Evolutionary conservation across 352 stramenopile species (phyloP).

Genomic region (Phytophthora boehmeriae): DNA sequence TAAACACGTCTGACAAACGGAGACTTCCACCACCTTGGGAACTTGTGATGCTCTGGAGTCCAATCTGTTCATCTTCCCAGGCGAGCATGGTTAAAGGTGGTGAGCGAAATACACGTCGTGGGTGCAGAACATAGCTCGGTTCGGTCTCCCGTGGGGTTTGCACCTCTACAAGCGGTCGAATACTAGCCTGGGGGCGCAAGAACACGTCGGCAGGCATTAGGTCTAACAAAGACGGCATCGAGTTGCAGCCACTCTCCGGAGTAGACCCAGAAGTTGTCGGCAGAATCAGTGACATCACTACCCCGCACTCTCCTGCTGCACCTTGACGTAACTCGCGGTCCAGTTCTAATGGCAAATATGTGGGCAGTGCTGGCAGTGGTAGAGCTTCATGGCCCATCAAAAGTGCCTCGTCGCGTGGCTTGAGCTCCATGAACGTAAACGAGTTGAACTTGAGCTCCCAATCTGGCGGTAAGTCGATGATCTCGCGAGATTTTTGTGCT

Average conservation of each 20-base stretch:
- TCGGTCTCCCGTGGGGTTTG: constrained; percentile 55
- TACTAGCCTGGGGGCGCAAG: constrained; percentile 48
- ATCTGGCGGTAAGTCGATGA: constrained; percentile 47
- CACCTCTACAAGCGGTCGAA: constrained; percentile 52
- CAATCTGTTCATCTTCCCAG: constrained; percentile 42
- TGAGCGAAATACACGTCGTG: constrained; percentile 53
- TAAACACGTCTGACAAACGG: constrained; percentile 29
- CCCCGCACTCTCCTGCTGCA: constrained; percentile 53
- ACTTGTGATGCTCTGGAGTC: constrained; percentile 42
- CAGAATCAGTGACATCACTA: constrained; percentile 15
- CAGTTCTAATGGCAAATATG: constrained; percentile 62
- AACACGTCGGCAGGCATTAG: constrained; percentile 57
- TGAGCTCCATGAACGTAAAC: constrained; percentile 66
- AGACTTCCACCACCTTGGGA: constrained; percentile 22
- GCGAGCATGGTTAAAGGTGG: constrained; percentile 41
- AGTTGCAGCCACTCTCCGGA: neutral
- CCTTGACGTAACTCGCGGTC: constrained; percentile 43
- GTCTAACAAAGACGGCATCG: constrained; percentile 42
- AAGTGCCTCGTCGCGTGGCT: constrained; percentile 68
- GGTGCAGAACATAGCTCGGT: constrained; percentile 47
- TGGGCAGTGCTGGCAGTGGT: constrained; percentile 57
- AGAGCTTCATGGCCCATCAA: constrained; percentile 66
- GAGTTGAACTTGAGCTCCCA: constrained; percentile 57
- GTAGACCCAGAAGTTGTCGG: neutral
- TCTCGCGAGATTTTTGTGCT: constrained; percentile 34